These are phyloP conservation scores for Sclerotiophoma versabilis DNA, from an alignment of 2,329 filamentous ascomycete genomes.

Conservation along the genomic window DNA sequence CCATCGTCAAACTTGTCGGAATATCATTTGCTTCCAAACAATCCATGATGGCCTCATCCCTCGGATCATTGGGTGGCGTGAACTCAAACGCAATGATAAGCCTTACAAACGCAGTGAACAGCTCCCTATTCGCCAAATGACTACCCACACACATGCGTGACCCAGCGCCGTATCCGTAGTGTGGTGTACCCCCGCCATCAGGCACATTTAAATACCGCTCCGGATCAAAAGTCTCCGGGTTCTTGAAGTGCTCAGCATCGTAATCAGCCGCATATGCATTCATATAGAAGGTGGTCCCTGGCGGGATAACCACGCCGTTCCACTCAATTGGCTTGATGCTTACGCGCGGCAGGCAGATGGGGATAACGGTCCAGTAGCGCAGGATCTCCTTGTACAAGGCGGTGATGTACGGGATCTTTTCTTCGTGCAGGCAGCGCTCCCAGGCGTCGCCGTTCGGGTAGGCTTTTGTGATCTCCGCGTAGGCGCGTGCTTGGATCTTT, in stretches of 20 bases:
- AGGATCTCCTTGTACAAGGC: constrained; percentile 81
- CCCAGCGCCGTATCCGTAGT: constrained; percentile 59
- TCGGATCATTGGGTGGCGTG: constrained; percentile 48
- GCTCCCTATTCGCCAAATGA: constrained; percentile 52
- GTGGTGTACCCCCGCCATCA: constrained; percentile 56
- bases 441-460: constrained; percentile 80
- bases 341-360: constrained; percentile 76
- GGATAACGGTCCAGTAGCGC: constrained; percentile 80
- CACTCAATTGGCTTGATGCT: constrained; percentile 77
- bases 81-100: constrained; percentile 58
- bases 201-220: constrained; percentile 69
- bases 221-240: constrained; percentile 69
- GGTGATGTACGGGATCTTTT: constrained; percentile 78
- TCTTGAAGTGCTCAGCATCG: constrained; percentile 71
- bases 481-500: constrained; percentile 72
- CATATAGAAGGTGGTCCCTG: constrained; percentile 81
- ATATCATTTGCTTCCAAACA: constrained; percentile 55
- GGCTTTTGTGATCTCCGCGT: constrained; percentile 72
- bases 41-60: constrained; percentile 54
- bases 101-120: constrained; percentile 57
- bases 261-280: constrained; percentile 78
- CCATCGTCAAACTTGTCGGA: constrained; percentile 58
- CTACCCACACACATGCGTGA: constrained; percentile 57
- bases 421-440: constrained; percentile 74
- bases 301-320: constrained; percentile 71